A percentile compares a stretch with the other conserved stretches of the same genome.
Evolutionary conservation across 148 eudicot genomes (phyloP).

Genomic region (Cornus controversa): DNA sequence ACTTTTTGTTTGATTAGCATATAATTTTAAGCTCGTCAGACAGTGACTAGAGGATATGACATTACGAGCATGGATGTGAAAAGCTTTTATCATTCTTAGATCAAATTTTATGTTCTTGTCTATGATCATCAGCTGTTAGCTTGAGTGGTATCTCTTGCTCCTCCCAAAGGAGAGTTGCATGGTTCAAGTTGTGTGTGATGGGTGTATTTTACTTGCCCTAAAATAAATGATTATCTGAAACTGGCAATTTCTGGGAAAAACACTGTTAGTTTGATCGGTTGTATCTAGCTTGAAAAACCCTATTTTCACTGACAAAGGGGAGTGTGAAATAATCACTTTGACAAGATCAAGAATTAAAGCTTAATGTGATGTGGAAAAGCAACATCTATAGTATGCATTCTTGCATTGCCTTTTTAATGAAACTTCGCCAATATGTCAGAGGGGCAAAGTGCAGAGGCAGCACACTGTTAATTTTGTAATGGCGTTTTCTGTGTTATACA

Average conservation of each 20-base stretch:
- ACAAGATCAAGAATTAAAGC: background rate
- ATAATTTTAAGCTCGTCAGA: slow-evolving; percentile 1
- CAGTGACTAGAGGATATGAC: background rate
- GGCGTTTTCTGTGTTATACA: background rate
- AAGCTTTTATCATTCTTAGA: background rate
- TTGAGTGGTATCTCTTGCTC: too few relatives aligned
- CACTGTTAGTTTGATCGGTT: background rate
- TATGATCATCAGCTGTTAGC: background rate
- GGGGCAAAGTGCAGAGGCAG: background rate
- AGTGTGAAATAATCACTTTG: background rate
- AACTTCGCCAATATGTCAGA: background rate
- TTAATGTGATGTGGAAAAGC: background rate
- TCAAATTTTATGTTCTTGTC: slow-evolving; percentile 1
- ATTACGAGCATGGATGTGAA: background rate
- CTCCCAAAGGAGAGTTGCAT: too few relatives aligned
- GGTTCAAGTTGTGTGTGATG: too few relatives aligned
- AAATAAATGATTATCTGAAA: background rate
- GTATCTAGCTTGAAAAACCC: background rate
- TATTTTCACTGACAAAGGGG: background rate
- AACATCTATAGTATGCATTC: background rate
- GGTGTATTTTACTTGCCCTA: too few relatives aligned
- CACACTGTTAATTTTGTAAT: background rate
- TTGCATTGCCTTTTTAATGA: background rate
- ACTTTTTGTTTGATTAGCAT: background rate
- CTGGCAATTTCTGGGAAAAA: background rate